phyloP scores from a whole-genome alignment of 208 protist genomes.

The Leptomonas pyrrhocoris region DNA sequence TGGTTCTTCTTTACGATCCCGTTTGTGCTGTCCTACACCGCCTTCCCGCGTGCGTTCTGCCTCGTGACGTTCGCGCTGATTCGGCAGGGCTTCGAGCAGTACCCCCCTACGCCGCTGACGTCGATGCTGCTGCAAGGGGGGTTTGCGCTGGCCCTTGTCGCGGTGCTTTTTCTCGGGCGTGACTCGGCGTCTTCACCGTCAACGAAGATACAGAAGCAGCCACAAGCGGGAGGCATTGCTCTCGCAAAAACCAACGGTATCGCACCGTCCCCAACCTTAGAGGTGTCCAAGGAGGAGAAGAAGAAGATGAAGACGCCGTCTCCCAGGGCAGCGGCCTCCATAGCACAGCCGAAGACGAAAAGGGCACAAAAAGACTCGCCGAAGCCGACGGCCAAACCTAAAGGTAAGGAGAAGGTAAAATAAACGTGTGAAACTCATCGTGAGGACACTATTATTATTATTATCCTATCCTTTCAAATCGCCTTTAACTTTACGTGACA shows the following conservation, averaged over 20 bases:
- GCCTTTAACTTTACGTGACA: too few species aligned
- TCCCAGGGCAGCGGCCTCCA: neutral
- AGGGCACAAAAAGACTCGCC: neutral
- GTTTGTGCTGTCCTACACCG: conserved; percentile 59
- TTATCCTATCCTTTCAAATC: too few species aligned
- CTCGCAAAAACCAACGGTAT: too few species aligned
- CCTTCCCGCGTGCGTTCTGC: conserved; percentile 38
- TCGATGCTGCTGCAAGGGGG: conserved; percentile 50
- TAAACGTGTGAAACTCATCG: neutral
- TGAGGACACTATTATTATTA: too few species aligned
- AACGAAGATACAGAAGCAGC: neutral
- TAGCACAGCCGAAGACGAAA: neutral
- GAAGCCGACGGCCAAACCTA: conserved; percentile 1
- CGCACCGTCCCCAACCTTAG: neutral
- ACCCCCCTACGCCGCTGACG: conserved; percentile 56
- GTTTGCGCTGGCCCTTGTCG: conserved; percentile 44
- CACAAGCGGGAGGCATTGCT: neutral
- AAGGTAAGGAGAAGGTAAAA: neutral
- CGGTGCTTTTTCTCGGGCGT: conserved; percentile 46
- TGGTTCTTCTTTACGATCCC: conserved; percentile 93
- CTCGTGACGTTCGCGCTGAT: conserved; percentile 45
- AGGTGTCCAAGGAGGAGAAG: neutral
- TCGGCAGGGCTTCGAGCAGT: conserved; percentile 63
- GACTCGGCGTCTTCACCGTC: conserved; percentile 5
- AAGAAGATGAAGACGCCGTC: neutral